These are phyloP conservation scores for Paecilomyces dactylethromorphus DNA, from an alignment of 2,329 filamentous ascomycete genomes.

Conservation along the genomic window DNA sequence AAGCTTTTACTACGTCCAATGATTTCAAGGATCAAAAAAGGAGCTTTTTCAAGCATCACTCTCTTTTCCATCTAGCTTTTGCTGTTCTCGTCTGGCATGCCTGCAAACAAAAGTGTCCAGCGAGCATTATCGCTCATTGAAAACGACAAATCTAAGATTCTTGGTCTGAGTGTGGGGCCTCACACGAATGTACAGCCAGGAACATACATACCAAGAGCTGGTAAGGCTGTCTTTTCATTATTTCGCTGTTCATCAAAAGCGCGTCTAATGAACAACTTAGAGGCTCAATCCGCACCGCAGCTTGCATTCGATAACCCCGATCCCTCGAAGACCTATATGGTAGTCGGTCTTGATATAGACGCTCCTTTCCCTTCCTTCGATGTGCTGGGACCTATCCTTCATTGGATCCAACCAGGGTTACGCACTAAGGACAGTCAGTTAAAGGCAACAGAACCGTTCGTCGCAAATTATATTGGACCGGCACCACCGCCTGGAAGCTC, in stretches of 20 bases:
- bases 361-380: slow-evolving; percentile 22
- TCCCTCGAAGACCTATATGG: slow-evolving; percentile 16
- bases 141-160: slow-evolving; percentile 24
- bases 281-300: slow-evolving; percentile 14
- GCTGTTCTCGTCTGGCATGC: slow-evolving; percentile 7
- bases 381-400: slow-evolving; percentile 22
- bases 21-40: too few species aligned
- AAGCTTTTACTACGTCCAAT: too few species aligned
- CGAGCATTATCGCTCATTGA: slow-evolving; percentile 18
- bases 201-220: slow-evolving; percentile 22
- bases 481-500: slow-evolving; percentile 40
- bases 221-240: slow-evolving; percentile 10
- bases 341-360: slow-evolving; percentile 22
- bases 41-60: too few species aligned
- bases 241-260: neutral
- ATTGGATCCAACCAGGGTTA: slow-evolving; percentile 25
- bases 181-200: slow-evolving; percentile 20
- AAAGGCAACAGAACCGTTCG: slow-evolving; percentile 11
- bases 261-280: slow-evolving; percentile 3
- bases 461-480: slow-evolving; percentile 38
- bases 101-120: slow-evolving; percentile 10
- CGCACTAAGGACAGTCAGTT: neutral
- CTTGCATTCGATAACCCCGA: slow-evolving; percentile 11
- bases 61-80: too few species aligned
- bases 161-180: slow-evolving; percentile 22